A percentile compares a stretch with the other conserved stretches of the same genome.
Evolutionary conservation across 208 protist genomes (phyloP).

Genomic region (Phytomonas serpens): DNA sequence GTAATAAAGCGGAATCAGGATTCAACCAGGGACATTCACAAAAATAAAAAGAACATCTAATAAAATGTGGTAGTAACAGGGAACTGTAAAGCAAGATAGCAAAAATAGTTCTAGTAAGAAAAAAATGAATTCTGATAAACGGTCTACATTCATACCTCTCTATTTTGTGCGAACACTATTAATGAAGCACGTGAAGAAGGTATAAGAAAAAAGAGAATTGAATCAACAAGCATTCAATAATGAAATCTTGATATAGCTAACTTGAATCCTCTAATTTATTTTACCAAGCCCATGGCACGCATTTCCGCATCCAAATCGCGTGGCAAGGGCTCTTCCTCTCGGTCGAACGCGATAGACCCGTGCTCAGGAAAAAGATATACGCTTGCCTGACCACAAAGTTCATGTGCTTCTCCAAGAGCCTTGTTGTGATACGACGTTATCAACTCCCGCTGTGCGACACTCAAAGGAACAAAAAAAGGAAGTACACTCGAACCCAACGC

Average conservation of each 20-base stretch:
- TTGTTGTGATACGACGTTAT: constrained; percentile 43
- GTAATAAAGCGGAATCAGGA: not conserved
- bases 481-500: constrained; percentile 25
- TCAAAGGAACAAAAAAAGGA: constrained; percentile 36
- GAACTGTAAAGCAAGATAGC: not conserved
- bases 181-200: not conserved
- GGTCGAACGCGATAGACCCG: not conserved
- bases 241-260: constrained; percentile 5
- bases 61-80: not conserved
- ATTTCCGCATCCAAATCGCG: not conserved
- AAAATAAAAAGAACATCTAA: not conserved
- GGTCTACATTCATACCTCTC: constrained; percentile 2
- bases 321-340: not conserved
- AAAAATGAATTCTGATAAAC: not conserved
- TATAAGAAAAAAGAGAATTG: constrained; percentile 2
- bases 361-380: not conserved
- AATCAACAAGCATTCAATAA: not conserved
- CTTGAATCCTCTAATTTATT: not conserved
- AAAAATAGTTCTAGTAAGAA: not conserved
- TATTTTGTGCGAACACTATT: not conserved
- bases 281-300: not conserved
- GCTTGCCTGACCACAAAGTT: not conserved
- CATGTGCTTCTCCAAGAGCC: not conserved
- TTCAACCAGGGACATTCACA: not conserved
- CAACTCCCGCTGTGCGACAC: constrained; percentile 39